phyloP scores from a whole-genome alignment of 2,329 filamentous ascomycete genomes.

The Colletotrichum cordylinicola region DNA sequence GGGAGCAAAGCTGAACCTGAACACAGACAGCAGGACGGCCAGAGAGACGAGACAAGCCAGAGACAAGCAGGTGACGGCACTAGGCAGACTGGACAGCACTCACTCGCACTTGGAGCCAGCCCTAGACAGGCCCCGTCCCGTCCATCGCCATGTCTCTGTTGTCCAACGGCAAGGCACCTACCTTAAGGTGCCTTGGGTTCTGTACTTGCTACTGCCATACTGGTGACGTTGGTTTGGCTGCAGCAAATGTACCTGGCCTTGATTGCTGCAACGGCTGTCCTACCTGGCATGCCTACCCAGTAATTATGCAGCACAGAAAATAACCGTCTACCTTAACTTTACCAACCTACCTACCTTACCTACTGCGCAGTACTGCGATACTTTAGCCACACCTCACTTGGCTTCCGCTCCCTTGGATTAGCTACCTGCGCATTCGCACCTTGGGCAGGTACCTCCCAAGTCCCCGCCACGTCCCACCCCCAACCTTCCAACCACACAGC shows the following conservation, averaged over 20 bases:
- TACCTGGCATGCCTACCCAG: no score
- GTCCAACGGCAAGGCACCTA: neutral
- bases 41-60: neutral
- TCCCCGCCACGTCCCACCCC: neutral
- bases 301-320: neutral
- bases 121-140: neutral
- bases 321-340: neutral
- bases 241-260: neutral
- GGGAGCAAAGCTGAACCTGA: neutral
- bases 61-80: neutral
- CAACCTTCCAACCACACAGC: neutral
- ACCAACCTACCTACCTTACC: neutral
- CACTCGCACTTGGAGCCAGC: neutral
- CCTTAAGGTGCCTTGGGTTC: neutral
- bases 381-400: neutral
- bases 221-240: neutral
- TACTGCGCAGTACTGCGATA: neutral
- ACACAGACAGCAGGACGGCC: neutral
- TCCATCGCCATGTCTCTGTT: neutral
- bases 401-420: constrained; percentile 14
- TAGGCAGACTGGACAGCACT: neutral
- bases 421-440: neutral
- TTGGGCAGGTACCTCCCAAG: neutral
- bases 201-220: neutral
- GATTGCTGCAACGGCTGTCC: neutral